Conservation (phyloP, 164 flowering plant genomes). For the Saururus chinensis region DNA sequence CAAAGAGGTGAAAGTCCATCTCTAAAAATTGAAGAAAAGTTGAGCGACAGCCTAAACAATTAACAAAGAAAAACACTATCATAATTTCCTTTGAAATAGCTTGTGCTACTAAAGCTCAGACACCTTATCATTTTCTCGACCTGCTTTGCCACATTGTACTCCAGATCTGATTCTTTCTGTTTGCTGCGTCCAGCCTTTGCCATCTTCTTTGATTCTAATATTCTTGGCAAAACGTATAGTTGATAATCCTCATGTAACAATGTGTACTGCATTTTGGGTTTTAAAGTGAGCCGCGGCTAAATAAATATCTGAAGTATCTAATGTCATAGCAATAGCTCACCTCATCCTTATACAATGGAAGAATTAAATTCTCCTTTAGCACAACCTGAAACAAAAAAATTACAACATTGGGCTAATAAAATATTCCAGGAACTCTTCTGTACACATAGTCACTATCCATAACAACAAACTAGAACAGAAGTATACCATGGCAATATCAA, state of each 20-base stretch:
- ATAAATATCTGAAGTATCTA: not conserved
- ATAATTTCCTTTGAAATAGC: not conserved
- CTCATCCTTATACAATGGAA: constrained; percentile 89
- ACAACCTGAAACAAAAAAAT: constrained; percentile 56
- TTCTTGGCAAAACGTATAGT: constrained; percentile 78
- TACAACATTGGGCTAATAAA: not conserved
- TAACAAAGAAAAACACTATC: not conserved
- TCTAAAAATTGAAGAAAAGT: too few relatives aligned
- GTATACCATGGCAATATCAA: constrained; percentile 90
- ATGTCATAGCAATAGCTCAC: constrained; percentile 17
- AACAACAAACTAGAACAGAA: not conserved
- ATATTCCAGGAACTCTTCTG: not conserved
- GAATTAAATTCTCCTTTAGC: constrained; percentile 81
- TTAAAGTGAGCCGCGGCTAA: not conserved
- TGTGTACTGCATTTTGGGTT: constrained; percentile 54
- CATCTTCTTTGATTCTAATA: constrained; percentile 92
- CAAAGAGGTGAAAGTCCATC: too few relatives aligned
- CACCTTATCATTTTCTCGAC: constrained; percentile 98
- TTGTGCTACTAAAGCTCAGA: not conserved
- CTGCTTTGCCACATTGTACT: constrained; percentile 97
- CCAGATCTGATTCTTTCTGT: constrained; percentile 96
- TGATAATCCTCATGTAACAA: constrained; percentile 93
- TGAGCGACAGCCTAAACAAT: too few relatives aligned
- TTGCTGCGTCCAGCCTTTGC: constrained; percentile 95
- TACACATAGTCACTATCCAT: not conserved